Percentiles rank a stretch among this genome's conserved stretches.
phyloP scores from a whole-genome alignment of 2,329 filamentous ascomycete genomes.

The Diplodia scrobiculata region DNA sequence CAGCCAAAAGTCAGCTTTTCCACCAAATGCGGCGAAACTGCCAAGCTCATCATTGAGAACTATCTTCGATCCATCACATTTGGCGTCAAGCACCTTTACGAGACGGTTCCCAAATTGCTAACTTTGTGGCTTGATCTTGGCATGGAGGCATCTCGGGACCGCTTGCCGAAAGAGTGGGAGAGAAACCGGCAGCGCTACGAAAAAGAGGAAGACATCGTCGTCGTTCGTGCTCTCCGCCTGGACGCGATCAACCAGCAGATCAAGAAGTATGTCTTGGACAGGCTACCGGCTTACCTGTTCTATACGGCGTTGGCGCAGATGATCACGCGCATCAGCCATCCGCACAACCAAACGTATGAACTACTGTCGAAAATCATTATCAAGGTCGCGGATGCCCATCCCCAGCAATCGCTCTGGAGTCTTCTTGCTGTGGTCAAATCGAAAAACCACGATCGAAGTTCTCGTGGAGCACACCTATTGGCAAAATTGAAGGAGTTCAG shows the following conservation, averaged over 20 bases:
- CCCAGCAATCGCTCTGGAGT: constrained; percentile 89
- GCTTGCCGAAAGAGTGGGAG: constrained; percentile 32
- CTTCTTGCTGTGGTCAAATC: constrained; percentile 85
- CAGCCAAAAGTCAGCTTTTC: constrained; percentile 62
- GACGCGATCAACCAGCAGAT: constrained; percentile 71
- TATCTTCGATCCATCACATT: constrained; percentile 83
- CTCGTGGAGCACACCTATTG: constrained; percentile 52
- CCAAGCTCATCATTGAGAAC: constrained; percentile 89
- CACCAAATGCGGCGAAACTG: constrained; percentile 73
- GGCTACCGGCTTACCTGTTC: constrained; percentile 74
- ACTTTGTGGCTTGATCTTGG: constrained; percentile 95
- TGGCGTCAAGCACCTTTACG: constrained; percentile 93
- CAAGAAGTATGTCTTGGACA: constrained; percentile 69
- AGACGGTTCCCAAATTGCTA: constrained; percentile 86
- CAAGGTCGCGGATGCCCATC: constrained; percentile 83
- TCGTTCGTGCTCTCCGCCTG: constrained; percentile 64
- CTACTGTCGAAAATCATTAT: constrained; percentile 77
- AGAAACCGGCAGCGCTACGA: constrained; percentile 38
- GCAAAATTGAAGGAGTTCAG: constrained; percentile 53
- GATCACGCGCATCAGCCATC: constrained; percentile 91
- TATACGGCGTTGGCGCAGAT: constrained; percentile 88
- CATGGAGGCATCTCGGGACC: constrained; percentile 62
- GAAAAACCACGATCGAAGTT: constrained; percentile 68
- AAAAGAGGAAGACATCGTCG: constrained; percentile 39
- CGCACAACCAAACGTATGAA: constrained; percentile 74